phyloP scores from a whole-genome alignment of 495 filamentous ascomycete genomes.

The Corynascus novoguineensis region DNA sequence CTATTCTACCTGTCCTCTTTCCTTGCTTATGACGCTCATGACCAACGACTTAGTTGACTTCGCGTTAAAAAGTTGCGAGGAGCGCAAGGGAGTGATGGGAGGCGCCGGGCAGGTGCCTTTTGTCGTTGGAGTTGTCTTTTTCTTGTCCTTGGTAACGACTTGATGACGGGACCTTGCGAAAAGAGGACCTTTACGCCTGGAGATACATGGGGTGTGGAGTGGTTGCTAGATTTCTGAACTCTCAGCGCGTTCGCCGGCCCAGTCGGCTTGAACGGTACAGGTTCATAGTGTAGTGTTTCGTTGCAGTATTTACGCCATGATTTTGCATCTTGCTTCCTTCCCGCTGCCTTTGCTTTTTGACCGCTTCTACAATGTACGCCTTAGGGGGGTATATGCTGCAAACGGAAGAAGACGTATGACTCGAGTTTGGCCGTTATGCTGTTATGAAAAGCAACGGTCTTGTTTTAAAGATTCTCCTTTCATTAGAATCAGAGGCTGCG shows the following conservation, averaged over 20 bases:
- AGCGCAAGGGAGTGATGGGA: constrained; percentile 13
- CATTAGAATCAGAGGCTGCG: no score
- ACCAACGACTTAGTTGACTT: constrained; percentile 30
- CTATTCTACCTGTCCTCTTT: constrained; percentile 11
- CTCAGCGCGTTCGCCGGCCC: background rate
- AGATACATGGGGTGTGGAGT: constrained; percentile 3
- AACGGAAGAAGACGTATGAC: no score
- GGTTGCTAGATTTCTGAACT: constrained; percentile 8
- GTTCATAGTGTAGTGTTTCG: constrained; percentile 13
- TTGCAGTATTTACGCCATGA: constrained; percentile 4
- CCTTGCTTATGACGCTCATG: constrained; percentile 31
- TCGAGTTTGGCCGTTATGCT: no score
- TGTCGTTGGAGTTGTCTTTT: constrained; percentile 29
- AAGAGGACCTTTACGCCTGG: constrained; percentile 24
- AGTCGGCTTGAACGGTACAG: background rate
- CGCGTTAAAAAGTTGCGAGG: constrained; percentile 29
- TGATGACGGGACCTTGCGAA: constrained; percentile 31
- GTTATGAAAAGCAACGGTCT: no score
- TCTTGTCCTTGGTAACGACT: constrained; percentile 34
- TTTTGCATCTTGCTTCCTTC: background rate
- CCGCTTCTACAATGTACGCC: no score
- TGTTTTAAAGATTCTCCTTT: no score
- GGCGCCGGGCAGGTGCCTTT: constrained; percentile 11
- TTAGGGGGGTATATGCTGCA: no score
- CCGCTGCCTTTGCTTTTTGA: background rate